Base-by-base conservation (phyloP, 169 alveolate genomes). In the Plasmodium fragile region DNA sequence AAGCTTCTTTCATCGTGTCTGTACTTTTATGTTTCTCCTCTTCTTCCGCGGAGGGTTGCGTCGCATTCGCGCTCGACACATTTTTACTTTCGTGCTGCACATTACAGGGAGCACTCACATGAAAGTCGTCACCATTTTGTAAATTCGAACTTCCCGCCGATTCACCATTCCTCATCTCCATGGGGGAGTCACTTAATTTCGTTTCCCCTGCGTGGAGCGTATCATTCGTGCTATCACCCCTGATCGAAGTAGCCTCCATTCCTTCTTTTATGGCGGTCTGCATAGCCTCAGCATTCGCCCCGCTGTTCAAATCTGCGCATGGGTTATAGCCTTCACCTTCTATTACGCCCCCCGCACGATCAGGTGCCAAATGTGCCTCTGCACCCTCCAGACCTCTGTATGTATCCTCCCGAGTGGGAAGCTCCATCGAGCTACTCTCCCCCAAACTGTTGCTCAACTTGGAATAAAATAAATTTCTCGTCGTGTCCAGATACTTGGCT, bases 361-460 rank as follows among this genome's bases (percentile, higher is more conserved):
- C 34, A 59, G 11, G 4, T 5, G 34, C 30, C 3, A 65, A 25
- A 1, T 65, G 4, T 28, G 30, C 75, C 7, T n/a, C 36, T 18
- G 10, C 13, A 7, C 36, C 75, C n/a, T n/a, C 75, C 13, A 28
- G 1, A 65, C 39, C 39, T 2, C n/a, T 65, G 8, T 22, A 22
- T 3, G 36, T 65, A 65, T 6, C 30, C 36, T 65, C 75, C 75
- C 4, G 36, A 1, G 30, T 65, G 11, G 36, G 30, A 65, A 65
- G 4, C 25, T 82, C 39, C n/a, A 70, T 32, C 34, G 53, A n/a
- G 30, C 78, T 89, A 55, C 70, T 89, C 41, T 49, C 69, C 52
- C 81, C 81, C 39, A 89, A 32, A 34, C 36, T 89, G 71, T 55
- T 73, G 13, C 16, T 89, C 70, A 89, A 78, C 55, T 79, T 78